Evolutionary conservation across 495 filamentous ascomycete species (phyloP).

Genomic region (Stereocaulon alpinum): DNA sequence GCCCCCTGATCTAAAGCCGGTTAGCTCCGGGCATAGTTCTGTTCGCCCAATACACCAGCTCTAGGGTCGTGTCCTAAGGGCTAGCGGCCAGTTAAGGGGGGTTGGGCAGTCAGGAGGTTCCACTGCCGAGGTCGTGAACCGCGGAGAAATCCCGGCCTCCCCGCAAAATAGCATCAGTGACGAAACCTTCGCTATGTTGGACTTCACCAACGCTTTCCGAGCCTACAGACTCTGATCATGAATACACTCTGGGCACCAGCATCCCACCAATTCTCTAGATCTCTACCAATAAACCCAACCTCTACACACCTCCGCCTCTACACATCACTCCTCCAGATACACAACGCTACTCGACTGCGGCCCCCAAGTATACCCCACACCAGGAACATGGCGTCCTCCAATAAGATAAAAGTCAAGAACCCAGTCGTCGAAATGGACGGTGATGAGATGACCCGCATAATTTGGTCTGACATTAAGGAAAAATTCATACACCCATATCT

Average conservation of each 20-base stretch:
- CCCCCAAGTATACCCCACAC: background rate
- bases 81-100: too few relatives aligned
- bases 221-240: background rate
- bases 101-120: too few relatives aligned
- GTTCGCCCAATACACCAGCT: too few relatives aligned
- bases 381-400: conserved; percentile 19
- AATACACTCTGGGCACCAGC: background rate
- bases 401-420: conserved; percentile 95
- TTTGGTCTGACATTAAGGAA: conserved; percentile 97
- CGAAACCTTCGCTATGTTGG: background rate
- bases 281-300: background rate
- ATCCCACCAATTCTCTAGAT: background rate
- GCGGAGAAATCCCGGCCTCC: background rate
- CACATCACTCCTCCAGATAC: background rate
- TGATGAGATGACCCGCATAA: conserved; percentile 99
- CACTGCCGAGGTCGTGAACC: too few relatives aligned
- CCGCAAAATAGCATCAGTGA: background rate
- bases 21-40: too few relatives aligned
- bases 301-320: background rate
- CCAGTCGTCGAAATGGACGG: conserved; percentile 95
- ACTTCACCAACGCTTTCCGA: background rate
- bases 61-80: too few relatives aligned
- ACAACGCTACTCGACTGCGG: background rate
- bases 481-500: conserved; percentile 94
- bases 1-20: too few relatives aligned